These are phyloP conservation scores for Daldinia eschscholtzii DNA, from an alignment of 2,329 filamentous ascomycete species.

Conservation along the genomic window DNA sequence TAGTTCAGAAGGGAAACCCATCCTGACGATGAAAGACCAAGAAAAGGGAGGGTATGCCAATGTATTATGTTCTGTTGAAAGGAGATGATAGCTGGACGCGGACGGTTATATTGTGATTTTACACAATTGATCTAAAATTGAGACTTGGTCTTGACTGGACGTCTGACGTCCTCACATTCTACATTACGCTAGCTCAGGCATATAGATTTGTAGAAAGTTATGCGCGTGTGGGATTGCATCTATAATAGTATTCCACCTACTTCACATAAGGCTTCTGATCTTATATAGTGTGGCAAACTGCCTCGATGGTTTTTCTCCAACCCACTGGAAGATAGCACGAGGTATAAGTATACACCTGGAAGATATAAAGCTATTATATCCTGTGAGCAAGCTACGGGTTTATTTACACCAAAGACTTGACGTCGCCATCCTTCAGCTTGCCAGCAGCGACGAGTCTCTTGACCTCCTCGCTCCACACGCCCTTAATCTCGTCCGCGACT, in stretches of 20 bases:
- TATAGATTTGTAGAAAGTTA: neutral
- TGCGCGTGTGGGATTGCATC: neutral
- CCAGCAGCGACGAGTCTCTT: constrained; percentile 82
- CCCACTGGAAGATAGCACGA: neutral
- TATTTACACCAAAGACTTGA: constrained; percentile 68
- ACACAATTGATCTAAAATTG: neutral
- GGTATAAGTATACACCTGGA: neutral
- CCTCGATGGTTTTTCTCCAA: neutral
- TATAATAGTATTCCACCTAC: neutral
- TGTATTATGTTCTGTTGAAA: neutral
- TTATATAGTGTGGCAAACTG: neutral
- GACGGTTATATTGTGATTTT: neutral
- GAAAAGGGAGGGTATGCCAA: neutral
- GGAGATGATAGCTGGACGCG: too few species aligned
- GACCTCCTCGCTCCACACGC: constrained; percentile 81
- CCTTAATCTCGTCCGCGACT: constrained; percentile 86
- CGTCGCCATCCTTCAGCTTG: constrained; percentile 87
- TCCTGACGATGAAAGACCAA: neutral
- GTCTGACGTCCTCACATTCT: neutral
- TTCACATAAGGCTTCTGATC: neutral
- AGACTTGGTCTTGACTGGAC: neutral
- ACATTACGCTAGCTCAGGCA: neutral
- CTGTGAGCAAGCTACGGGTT: neutral
- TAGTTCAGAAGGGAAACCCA: neutral
- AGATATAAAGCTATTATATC: neutral